Evolutionary conservation across 2,329 filamentous ascomycete genomes (phyloP), one percentile per base, ranked within the genome.

Genomic region (Rhynchosporium graminicola): DNA sequence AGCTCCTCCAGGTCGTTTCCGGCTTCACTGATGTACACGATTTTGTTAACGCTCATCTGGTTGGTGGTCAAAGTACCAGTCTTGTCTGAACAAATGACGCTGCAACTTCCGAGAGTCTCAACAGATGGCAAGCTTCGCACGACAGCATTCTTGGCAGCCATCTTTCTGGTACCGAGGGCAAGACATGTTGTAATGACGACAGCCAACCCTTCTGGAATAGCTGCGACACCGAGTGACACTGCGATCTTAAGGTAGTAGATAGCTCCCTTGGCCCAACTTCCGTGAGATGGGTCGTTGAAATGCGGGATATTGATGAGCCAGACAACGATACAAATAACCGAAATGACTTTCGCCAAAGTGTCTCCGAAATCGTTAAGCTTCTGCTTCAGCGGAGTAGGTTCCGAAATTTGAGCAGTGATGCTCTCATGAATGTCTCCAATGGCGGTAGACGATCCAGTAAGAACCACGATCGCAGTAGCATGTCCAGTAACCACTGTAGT

Each of bases 191-290:
- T 99, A 70, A 99, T 99, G 69, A 99, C 96, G 59, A 98, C 95
- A 38, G 95, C 95, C 51, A 99, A 84, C 76, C 96, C 95, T 79
- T 99, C 95, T 0, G 95, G 95, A 73, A 99, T 99, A 68, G 96
- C 95, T 52, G 95, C 95, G 47, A 99, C 95, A 77, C 95, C 96
- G 43, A 99, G 89, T 56, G 95, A 99, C 47, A 99, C 96, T 47
- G 95, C 95, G 74, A 99, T 99, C 83, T 99, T 99, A 72, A 99
- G 86, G 78, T 99, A 99, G 83, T 99, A 99, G 73, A 99, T 98
- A 63, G 95, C 95, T 64, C 95, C 95, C 81, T 98, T 99, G 67
- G 91, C 85, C 88, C 92, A 97, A 77, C 87, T 90, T 71, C 95
- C 95, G 71, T 97, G 94, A 68, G 90, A 89, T 33, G 93, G 92